Evolutionary conservation across 1,284 basidiomycete genomes (phyloP), one percentile per base, ranked within the genome.

Genomic region (Ustilago curta): DNA sequence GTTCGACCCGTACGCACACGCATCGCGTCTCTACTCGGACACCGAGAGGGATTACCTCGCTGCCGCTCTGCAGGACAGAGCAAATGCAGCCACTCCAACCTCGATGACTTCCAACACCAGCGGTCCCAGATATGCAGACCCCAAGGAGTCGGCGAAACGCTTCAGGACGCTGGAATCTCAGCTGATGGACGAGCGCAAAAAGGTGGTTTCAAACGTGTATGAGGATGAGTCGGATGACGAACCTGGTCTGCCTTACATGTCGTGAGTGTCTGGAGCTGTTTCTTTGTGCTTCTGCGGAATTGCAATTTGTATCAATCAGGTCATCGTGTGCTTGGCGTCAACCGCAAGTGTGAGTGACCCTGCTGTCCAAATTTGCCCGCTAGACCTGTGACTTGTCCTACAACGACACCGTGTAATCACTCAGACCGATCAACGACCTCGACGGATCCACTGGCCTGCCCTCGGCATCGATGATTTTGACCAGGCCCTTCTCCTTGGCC

Each of bases 1-100:
- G 25, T 68, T 71, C 59, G 64, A 72, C 45, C 70, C 73, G 0
- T 72, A 68, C 54, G n/a, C 61, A 29, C 68, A 76, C 45, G 59
- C 69, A 8, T 66, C 62, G 8, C 63, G 56, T 2, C 56, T 71
- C 8, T 71, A 71, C 49, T 43, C 54, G 0, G 35, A 59, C 14
- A 57, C 60, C 3, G 56, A 65, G 11, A 43, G 45, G 16, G 42
- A 47, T 3, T 59, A 61, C 21, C 32, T 70, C 59, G 25, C 39
- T 21, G 54, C 65, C 23, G 61, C 50, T 0, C 44, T 59, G 11
- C 19, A 35, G 42, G 51, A 65, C 2, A 8, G 56, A 16, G 55
- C 56, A 21, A 52, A 48, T 18, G 59, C 50, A 3, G 50, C 59
- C 19, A 55, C 69, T 8, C 59, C 62, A 2, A 53, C 42, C 2